Percentiles rank a stretch among this genome's conserved stretches.
Conservation (phyloP, 306 rosid genomes). For the Coriaria nepalensis region DNA sequence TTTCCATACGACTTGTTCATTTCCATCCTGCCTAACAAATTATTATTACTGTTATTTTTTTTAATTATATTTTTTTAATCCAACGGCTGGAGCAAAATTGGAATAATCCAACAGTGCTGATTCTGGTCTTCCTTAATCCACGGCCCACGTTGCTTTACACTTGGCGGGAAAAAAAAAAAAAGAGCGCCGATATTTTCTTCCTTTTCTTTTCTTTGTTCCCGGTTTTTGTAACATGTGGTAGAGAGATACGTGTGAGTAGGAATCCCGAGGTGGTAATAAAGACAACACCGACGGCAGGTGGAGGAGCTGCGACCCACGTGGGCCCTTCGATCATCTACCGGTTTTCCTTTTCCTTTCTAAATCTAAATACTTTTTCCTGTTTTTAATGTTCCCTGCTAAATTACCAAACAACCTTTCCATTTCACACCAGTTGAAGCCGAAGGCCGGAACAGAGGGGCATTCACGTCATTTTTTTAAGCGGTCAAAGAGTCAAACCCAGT, state of each 20-base stretch:
- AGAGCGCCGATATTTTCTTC: no score
- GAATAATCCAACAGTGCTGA: constrained; percentile 14
- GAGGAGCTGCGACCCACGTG: constrained; percentile 25
- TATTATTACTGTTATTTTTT: no score
- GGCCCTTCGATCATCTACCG: constrained; percentile 33
- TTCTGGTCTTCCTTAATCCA: constrained; percentile 11
- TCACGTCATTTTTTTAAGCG: neutral
- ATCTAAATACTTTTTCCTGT: constrained; percentile 16
- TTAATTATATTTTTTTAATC: constrained; percentile 9
- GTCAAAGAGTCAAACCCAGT: constrained; percentile 29
- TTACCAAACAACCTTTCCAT: constrained; percentile 1
- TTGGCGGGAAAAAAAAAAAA: constrained; percentile 41
- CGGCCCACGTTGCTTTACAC: constrained; percentile 14
- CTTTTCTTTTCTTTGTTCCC: no score
- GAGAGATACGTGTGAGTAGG: no score
- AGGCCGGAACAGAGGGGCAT: neutral
- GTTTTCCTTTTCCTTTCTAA: constrained; percentile 35
- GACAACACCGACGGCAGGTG: constrained; percentile 79
- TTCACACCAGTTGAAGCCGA: no score
- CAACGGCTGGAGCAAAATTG: constrained; percentile 11
- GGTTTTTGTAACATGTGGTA: no score
- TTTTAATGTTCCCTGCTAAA: constrained; percentile 5
- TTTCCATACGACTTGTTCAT: constrained; percentile 11
- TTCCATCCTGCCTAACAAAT: neutral
- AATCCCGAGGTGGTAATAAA: constrained; percentile 26